phyloP scores from a whole-genome alignment of 2,329 filamentous ascomycete genomes.

The Claviceps cyperi region DNA sequence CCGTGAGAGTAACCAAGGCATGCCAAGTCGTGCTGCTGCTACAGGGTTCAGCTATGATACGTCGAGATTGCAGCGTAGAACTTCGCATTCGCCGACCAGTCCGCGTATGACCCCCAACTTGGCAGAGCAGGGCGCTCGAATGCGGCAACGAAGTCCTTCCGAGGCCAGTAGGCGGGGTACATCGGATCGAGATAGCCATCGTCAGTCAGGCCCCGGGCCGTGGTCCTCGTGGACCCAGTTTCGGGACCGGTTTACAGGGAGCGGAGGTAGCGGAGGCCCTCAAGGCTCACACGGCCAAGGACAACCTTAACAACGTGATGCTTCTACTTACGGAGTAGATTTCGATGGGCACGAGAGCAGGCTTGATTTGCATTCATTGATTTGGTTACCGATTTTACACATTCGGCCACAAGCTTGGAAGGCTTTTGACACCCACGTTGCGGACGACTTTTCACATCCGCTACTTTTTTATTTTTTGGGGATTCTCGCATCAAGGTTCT shows the following conservation, averaged over 20 bases:
- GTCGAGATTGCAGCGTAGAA: constrained; percentile 21
- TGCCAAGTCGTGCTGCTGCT: constrained; percentile 11
- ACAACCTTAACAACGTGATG: constrained; percentile 11
- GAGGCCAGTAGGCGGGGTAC: constrained; percentile 18
- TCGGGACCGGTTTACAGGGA: constrained; percentile 23
- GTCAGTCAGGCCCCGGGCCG: constrained; percentile 21
- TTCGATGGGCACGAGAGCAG: neutral
- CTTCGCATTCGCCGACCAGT: constrained; percentile 24
- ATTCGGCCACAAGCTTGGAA: neutral
- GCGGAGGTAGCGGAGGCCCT: constrained; percentile 14
- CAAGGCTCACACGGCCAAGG: constrained; percentile 16
- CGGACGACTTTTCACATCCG: neutral
- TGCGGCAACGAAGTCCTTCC: constrained; percentile 26
- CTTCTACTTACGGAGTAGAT: neutral
- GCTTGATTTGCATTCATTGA: neutral
- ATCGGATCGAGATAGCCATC: constrained; percentile 17
- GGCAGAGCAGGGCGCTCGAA: constrained; percentile 17
- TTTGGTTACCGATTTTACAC: neutral
- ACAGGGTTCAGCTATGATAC: constrained; percentile 18
- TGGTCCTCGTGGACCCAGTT: constrained; percentile 24
- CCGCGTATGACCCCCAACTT: constrained; percentile 14
- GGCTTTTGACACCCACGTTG: too few relatives aligned
- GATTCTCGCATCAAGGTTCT: neutral
- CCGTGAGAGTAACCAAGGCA: constrained; percentile 11
- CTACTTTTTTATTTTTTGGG: neutral